Percentiles rank a stretch among this genome's conserved stretches.
phyloP scores from a whole-genome alignment of 164 flowering plant genomes.

The Annona cherimola region DNA sequence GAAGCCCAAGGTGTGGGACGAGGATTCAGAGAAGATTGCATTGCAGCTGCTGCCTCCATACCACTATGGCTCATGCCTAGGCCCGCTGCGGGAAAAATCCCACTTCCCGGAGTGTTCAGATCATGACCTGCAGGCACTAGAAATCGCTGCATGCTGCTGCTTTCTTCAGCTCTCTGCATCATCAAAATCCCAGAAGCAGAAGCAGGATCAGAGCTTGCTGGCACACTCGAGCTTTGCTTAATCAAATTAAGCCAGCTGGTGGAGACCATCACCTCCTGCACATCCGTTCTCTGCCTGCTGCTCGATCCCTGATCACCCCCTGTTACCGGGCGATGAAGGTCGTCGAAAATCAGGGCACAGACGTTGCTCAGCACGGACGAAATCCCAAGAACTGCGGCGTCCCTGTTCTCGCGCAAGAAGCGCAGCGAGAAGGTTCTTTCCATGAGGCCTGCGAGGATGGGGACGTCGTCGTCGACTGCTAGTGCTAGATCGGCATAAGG shows the following conservation, averaged over 20 bases:
- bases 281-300: neutral
- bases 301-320: neutral
- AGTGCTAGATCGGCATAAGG: neutral
- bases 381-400: neutral
- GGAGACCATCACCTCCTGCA: neutral
- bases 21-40: neutral
- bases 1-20: constrained; percentile 7
- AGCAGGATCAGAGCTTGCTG: neutral
- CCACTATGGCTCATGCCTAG: neutral
- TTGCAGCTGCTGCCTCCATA: neutral
- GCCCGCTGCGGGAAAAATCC: neutral
- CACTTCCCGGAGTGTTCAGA: neutral
- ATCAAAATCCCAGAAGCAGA: neutral
- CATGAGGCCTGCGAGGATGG: neutral
- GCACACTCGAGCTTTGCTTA: neutral
- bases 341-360: neutral
- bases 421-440: neutral
- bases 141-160: neutral
- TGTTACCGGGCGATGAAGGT: neutral
- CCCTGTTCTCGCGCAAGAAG: neutral
- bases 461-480: neutral
- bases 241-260: no score
- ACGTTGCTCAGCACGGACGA: neutral
- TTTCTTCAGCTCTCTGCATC: neutral
- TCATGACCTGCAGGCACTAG: neutral